A percentile compares a stretch with the other conserved stretches of the same genome.
phyloP scores from a whole-genome alignment of 2,329 filamentous ascomycete genomes.

The Monascus ruber region DNA sequence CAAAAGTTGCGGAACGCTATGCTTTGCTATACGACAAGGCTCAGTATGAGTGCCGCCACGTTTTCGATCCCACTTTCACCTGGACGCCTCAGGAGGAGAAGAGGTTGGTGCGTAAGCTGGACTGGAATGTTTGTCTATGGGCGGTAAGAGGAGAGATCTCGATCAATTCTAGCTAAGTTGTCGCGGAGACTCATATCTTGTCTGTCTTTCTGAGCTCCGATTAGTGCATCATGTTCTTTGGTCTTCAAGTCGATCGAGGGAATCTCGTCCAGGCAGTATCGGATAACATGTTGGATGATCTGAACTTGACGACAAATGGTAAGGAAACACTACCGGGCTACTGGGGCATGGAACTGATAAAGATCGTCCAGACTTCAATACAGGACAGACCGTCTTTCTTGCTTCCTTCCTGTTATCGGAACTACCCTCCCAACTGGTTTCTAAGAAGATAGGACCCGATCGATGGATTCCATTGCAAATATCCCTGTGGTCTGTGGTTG shows the following conservation, averaged over 20 bases:
- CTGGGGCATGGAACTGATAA: too few relatives aligned
- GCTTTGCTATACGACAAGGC: conserved; percentile 44
- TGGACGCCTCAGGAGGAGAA: conserved; percentile 27
- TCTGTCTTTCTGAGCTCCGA: conserved; percentile 7
- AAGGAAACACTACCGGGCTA: conserved; percentile 11
- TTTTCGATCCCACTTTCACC: conserved; percentile 27
- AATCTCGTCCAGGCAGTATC: conserved; percentile 47
- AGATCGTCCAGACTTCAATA: conserved; percentile 30
- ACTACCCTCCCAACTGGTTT: conserved; percentile 47
- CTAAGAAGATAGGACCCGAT: conserved; percentile 44
- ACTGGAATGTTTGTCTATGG: conserved; percentile 14
- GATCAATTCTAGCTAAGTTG: background rate
- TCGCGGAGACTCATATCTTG: background rate
- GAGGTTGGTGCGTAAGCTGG: conserved; percentile 14
- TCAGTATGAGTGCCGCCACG: conserved; percentile 34
- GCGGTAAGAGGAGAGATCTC: conserved; percentile 6
- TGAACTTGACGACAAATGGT: conserved; percentile 21
- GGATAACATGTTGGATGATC: conserved; percentile 42
- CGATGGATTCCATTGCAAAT: conserved; percentile 47
- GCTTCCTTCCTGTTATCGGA: conserved; percentile 43
- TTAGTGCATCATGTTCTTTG: conserved; percentile 48
- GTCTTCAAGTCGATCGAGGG: conserved; percentile 47
- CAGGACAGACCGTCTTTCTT: conserved; percentile 46
- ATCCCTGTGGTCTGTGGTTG: conserved; percentile 40
- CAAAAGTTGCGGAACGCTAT: conserved; percentile 44